Percentiles rank a stretch among this genome's conserved stretches.
Conservation (phyloP, 192 early-diverging fungal species). For the Coemansia sp. region DNA sequence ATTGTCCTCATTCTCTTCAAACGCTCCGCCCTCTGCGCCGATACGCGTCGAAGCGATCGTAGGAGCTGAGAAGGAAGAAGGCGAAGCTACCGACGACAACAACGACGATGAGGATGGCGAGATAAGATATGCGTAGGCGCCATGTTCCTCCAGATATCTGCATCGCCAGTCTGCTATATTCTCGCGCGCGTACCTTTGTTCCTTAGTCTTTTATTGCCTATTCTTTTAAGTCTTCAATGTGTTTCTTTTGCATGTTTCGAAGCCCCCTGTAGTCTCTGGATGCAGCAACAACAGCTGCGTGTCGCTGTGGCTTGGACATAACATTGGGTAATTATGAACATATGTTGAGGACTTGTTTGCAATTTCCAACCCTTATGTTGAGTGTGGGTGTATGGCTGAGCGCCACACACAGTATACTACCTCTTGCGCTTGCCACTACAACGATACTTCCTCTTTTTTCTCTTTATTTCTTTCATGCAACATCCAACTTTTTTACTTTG, state of each 20-base stretch:
- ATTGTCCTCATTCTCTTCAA: background rate
- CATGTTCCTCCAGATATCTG: background rate
- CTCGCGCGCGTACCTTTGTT: background rate
- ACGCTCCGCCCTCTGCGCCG: background rate
- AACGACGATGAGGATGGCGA: slow-evolving; percentile 52
- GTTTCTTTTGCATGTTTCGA: background rate
- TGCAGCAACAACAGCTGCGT: background rate
- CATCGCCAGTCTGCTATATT: background rate
- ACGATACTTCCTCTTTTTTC: background rate
- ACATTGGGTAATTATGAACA: background rate
- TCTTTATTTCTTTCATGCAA: background rate
- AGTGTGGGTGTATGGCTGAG: background rate
- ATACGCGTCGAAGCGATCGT: slow-evolving; percentile 6
- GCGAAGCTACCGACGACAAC: slow-evolving; percentile 51
- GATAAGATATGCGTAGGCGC: slow-evolving; percentile 22
- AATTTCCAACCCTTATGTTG: no score
- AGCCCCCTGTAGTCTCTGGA: background rate
- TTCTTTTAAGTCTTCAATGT: background rate
- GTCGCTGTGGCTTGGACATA: background rate
- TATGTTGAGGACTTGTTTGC: no score
- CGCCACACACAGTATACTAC: background rate
- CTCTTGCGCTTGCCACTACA: background rate
- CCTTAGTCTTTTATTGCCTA: background rate
- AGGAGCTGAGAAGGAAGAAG: slow-evolving; percentile 35
- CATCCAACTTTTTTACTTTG: background rate